A percentile compares a stretch with the other conserved stretches of the same genome.
phyloP scores from a whole-genome alignment of 371 early-diverging fungal genomes.

The Dinochytrium kinnereticum region DNA sequence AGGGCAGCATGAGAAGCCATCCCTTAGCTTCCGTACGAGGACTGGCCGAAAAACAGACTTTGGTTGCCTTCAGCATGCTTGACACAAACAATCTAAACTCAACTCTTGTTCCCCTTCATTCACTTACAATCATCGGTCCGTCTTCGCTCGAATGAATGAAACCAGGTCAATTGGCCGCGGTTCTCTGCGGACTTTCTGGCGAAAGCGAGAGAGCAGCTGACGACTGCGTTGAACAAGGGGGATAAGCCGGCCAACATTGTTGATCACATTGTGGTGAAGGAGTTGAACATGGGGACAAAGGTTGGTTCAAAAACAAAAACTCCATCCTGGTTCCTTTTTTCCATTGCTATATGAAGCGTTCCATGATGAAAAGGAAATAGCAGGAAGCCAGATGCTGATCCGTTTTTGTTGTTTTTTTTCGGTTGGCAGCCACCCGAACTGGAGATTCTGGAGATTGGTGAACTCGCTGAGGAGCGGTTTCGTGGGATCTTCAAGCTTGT shows the following conservation, averaged over 20 bases:
- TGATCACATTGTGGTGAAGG: conserved; percentile 86
- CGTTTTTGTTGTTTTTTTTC: background rate
- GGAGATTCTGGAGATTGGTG: conserved; percentile 97
- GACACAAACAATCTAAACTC: no score
- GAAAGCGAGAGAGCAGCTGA: conserved; percentile 83
- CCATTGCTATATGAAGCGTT: background rate
- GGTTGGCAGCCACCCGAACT: conserved; percentile 89
- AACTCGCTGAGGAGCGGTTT: conserved; percentile 89
- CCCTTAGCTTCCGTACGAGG: no score
- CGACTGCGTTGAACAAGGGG: conserved; percentile 89
- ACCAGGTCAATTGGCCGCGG: conserved; percentile 89
- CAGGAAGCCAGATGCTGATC: background rate
- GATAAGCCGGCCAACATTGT: conserved; percentile 90
- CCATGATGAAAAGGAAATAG: background rate
- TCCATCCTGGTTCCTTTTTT: no score
- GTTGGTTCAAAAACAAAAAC: no score
- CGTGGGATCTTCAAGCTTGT: conserved; percentile 93
- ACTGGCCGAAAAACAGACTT: no score
- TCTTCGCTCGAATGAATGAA: no score
- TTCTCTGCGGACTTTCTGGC: conserved; percentile 84
- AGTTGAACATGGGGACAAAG: conserved; percentile 92
- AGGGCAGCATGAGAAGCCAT: no score
- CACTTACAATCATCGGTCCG: no score
- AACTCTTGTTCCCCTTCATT: background rate
- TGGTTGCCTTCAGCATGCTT: no score